Evolutionary conservation across 192 early-diverging fungal species (phyloP), one percentile per base, ranked within the genome.

Genomic region (Coemansia sp.): DNA sequence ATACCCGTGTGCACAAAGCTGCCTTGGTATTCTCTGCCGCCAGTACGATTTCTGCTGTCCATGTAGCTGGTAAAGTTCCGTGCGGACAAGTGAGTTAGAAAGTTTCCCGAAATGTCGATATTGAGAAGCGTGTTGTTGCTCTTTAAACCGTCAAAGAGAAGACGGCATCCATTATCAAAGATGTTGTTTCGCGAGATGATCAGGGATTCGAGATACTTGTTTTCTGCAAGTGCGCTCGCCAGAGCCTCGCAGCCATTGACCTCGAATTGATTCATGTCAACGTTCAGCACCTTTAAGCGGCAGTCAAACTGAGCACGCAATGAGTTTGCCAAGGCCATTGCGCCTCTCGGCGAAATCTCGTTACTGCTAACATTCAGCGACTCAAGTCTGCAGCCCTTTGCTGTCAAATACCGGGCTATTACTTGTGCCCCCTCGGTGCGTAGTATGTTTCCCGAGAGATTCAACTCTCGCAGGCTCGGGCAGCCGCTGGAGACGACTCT

Each of bases 251-350:
- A 72, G 2, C 75, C 75, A n/a, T 16, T 12, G 1, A 39, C 43
- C 26, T 64, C 75, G 24, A 77, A 39, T 57, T 66, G 69, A 48
- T 77, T 77, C 75, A 72, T 77, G n/a, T 68, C 66, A 9, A 77
- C 12, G 12, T 72, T 66, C 51, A 77, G 44, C 14, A 18, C 18
- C 41, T 44, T 63, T 5, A 76, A 64, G 14, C 46, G 23, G 12
- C 35, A 14, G 48, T 33, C 36, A 18, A 16, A 41, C 14, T 48
- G 56, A 12, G 62, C 26, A 1, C 7, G 26, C 35, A 77, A 48
- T 21, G 39, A 63, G 33, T n/a, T 9, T 16, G 46, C 64, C 44
- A 77, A 16, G 5, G 44, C 68, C 38, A 26, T 24, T 1, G 62
- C 75, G 23, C 75, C 75, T 18, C 16, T 24, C 4, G 38, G 33